Evolutionary conservation across 352 stramenopile genomes (phyloP).

Genomic region (Pythium biforme): DNA sequence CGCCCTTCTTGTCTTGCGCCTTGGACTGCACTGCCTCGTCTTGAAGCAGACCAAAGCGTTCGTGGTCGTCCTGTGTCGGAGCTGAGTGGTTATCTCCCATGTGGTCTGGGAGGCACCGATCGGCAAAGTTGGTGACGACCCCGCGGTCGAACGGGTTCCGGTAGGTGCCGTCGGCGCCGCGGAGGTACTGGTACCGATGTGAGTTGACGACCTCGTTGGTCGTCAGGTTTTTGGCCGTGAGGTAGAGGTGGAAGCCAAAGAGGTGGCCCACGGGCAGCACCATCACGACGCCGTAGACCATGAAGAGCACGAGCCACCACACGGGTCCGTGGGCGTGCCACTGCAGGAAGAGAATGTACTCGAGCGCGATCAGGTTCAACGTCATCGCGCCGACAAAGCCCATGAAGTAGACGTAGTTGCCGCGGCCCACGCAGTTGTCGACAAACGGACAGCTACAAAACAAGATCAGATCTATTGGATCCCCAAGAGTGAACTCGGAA

Average conservation of each 20-base stretch:
- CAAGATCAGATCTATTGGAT: not conserved
- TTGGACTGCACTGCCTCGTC: constrained; percentile 15
- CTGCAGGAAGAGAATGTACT: constrained; percentile 61
- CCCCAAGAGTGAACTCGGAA: not conserved
- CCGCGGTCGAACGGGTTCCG: constrained; percentile 50
- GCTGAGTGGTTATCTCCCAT: not conserved
- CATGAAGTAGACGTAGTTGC: constrained; percentile 94
- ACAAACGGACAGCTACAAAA: constrained; percentile 93
- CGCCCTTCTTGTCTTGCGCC: constrained; percentile 5
- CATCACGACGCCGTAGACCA: constrained; percentile 51
- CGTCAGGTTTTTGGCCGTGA: constrained; percentile 69
- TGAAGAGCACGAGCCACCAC: constrained; percentile 29
- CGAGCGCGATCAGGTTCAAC: constrained; percentile 46
- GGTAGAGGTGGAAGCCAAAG: constrained; percentile 69
- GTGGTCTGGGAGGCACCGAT: constrained; percentile 40
- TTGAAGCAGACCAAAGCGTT: constrained; percentile 4
- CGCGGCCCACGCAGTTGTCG: constrained; percentile 98
- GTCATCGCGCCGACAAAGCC: constrained; percentile 51
- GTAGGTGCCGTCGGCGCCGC: constrained; percentile 29
- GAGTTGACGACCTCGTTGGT: constrained; percentile 80
- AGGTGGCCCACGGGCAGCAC: constrained; percentile 54
- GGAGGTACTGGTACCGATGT: constrained; percentile 59
- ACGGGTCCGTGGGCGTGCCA: constrained; percentile 45
- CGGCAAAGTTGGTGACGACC: constrained; percentile 39
- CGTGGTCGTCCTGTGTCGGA: not conserved